Base-by-base conservation (phyloP, 805 yeast species). In the Candida incommunis region DNA sequence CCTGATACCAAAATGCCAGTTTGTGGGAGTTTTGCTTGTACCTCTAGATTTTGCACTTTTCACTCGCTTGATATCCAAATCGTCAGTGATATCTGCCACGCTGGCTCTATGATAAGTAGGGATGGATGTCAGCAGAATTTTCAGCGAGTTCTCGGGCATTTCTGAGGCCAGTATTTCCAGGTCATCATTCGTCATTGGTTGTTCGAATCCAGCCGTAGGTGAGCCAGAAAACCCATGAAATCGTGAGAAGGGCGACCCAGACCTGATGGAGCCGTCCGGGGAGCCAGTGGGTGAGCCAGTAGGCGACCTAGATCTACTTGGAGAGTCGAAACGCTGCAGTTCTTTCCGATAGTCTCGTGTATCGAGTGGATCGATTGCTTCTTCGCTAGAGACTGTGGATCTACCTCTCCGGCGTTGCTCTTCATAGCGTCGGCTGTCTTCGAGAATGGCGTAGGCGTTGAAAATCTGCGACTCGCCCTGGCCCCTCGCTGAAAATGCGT, bases 1-100 rank as follows among this genome's bases (percentile, higher is more conserved):
- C 59, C 98, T 72, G 49, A 92, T 92, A 51, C 98, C 98, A 59
- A 92, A 92, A 68, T 92, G 98, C 98, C 98, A 92, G 63, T 95
- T 78, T 4, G 95, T n/a, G n/a, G n/a, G n/a, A n/a, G n/a, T n/a
- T n/a, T n/a, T 85, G 64, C 87, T 90, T 49, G 90, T 82, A 61
- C 85, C 86, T 62, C 88, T 87, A 41, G 82, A 71, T 22, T 80
- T 71, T 18, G 78, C 51, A 5, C 68, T 66, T 24, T 58, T 52
- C 35, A 59, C 54, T 46, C 62, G 58, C 50, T 62, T 61, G 0
- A 74, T 64, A 4, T 75, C 65, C 40, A 67, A 67, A 1, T 74
- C n/a, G n/a, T n/a, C n/a, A n/a, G n/a, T 74, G 41, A 64, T 65
- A 23, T 63, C 82, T 52, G 78, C 71, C 97, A 90, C 90, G 58